Evolutionary conservation across 306 rosid species (phyloP), one percentile per base, ranked within the genome.

Genomic region (Medicago lupulina): DNA sequence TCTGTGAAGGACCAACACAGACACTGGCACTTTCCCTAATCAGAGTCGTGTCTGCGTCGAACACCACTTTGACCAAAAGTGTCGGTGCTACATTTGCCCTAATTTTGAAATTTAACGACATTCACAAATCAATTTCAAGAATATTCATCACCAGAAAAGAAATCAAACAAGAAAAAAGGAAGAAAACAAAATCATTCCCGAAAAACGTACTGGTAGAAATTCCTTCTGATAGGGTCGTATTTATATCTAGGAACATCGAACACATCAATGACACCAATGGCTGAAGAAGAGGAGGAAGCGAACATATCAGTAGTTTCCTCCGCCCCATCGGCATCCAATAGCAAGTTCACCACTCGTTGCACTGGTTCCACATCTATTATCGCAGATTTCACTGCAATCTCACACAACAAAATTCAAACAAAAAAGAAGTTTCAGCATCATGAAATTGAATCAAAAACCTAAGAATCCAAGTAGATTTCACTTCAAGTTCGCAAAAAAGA

Each of bases 141-240:
- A 53, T 10, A 19, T 19, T 64, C 11, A 34, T 12, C 64, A 54
- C 50, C 60, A 34, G 63, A 59, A 43, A 31, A 40, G 4, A 73
- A 76, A 77, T 53, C 4, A 49, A 9, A 67, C 8, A 58, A 38
- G 0, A 5, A 50, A 49, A 73, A 76, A 10, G 4, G 17, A 66
- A 44, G 31, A 28, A 28, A 28, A 28, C 31, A 28, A 28, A 28
- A 28, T 28, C 31, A 28, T 28, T 28, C 31, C 31, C 8, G 4
- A 28, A 41, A 67, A 55, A 58, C 96, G 18, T 84, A 90, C 96
- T 74, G 82, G 70, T 90, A 73, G 83, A 88, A 95, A 18, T 72
- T 79, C 85, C 92, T 92, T 80, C 89, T 92, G 61, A 92, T 83
- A 19, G 90, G 61, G 76, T 94, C 96, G 47, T 85, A 92, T 17